Evolutionary conservation across 148 eudicot genomes (phyloP).

Genomic region (Beta vulgaris): DNA sequence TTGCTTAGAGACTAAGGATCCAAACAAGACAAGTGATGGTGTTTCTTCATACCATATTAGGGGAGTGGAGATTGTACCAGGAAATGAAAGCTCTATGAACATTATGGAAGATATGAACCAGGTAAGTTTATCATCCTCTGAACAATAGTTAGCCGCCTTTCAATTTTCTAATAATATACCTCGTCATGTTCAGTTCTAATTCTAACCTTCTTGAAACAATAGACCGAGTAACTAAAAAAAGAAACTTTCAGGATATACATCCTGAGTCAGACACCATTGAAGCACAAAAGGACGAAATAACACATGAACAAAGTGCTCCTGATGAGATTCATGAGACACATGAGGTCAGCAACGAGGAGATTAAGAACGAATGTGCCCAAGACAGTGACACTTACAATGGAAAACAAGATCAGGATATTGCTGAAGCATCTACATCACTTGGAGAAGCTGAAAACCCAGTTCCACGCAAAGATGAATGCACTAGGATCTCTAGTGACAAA

Average conservation of each 20-base stretch:
- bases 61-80: background rate
- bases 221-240: background rate
- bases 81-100: background rate
- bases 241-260: background rate
- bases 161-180: background rate
- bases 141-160: background rate
- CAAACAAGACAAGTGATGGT: too few relatives aligned
- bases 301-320: background rate
- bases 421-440: background rate
- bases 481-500: background rate
- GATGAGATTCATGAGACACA: background rate
- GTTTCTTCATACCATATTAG: too few relatives aligned
- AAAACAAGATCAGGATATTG: background rate
- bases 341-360: background rate
- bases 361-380: background rate
- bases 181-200: background rate
- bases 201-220: background rate
- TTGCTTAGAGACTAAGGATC: background rate
- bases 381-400: background rate
- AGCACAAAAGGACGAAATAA: background rate
- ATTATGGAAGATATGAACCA: background rate
- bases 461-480: constrained; percentile 1
- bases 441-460: background rate
- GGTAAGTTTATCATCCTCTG: background rate
- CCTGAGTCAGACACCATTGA: background rate